Evolutionary conservation across 2,329 filamentous ascomycete species (phyloP).

Genomic region (Colletotrichum liriopes): DNA sequence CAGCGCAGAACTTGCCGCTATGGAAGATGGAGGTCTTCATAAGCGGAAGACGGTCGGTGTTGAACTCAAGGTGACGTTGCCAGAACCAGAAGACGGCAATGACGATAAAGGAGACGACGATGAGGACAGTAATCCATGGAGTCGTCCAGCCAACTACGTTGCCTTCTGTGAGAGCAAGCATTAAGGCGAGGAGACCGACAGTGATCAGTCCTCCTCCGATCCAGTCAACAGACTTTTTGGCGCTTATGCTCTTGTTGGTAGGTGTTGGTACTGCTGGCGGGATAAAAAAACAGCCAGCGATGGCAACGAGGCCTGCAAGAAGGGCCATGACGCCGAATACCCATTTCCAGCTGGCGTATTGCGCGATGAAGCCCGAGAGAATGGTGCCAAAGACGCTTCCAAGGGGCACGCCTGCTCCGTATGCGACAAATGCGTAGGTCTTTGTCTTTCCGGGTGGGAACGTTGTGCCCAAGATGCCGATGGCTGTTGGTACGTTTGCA

Average conservation of each 20-base stretch:
- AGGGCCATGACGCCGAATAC: slow-evolving; percentile 77
- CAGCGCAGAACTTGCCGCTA: slow-evolving; percentile 72
- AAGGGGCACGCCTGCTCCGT: slow-evolving; percentile 75
- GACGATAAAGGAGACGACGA: slow-evolving; percentile 71
- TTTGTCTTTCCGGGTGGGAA: slow-evolving; percentile 79
- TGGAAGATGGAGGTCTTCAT: slow-evolving; percentile 78
- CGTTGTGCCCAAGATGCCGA: slow-evolving; percentile 78
- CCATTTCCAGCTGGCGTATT: slow-evolving; percentile 77
- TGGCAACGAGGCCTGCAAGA: slow-evolving; percentile 69
- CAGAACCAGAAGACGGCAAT: slow-evolving; percentile 72
- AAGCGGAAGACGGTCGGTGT: slow-evolving; percentile 67
- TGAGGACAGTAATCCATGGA: slow-evolving; percentile 73
- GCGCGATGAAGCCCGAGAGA: slow-evolving; percentile 73
- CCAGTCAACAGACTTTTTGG: slow-evolving; percentile 74
- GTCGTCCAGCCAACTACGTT: slow-evolving; percentile 78
- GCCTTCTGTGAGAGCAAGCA: slow-evolving; percentile 79
- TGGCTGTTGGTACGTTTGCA: slow-evolving; percentile 79
- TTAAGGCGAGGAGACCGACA: slow-evolving; percentile 71
- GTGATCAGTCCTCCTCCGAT: slow-evolving; percentile 76
- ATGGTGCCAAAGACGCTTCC: slow-evolving; percentile 78
- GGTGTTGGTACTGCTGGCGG: slow-evolving; percentile 62
- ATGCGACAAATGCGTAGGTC: slow-evolving; percentile 79
- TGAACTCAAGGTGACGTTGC: slow-evolving; percentile 73
- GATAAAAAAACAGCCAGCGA: slow-evolving; percentile 72
- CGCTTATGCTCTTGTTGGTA: slow-evolving; percentile 47